Evolutionary conservation across 495 filamentous ascomycete genomes (phyloP).

Genomic region (Aspergillus avenaceus): DNA sequence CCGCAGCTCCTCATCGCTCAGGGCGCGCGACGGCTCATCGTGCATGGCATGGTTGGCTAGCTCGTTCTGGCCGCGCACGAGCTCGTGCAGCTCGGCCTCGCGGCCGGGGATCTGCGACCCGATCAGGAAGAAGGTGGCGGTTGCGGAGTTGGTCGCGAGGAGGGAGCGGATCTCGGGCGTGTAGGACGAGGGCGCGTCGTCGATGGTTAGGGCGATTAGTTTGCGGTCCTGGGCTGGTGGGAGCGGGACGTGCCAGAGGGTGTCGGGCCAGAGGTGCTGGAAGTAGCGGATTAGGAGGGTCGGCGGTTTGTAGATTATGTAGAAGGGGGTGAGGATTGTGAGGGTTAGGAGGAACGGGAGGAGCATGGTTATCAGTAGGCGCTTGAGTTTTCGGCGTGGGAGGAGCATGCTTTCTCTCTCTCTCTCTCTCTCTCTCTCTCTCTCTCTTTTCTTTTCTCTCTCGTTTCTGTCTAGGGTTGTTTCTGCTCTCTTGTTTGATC

Average conservation of each 20-base stretch:
- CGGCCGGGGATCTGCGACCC: constrained; percentile 65
- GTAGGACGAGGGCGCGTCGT: constrained; percentile 73
- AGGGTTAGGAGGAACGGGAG: constrained; percentile 39
- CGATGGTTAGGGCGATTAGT: constrained; percentile 75
- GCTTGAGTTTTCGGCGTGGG: constrained; percentile 31
- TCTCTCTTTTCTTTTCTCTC: not conserved
- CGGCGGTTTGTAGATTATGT: constrained; percentile 73
- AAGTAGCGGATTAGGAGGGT: constrained; percentile 60
- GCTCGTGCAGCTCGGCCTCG: constrained; percentile 53
- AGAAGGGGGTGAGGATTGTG: constrained; percentile 53
- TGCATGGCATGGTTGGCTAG: constrained; percentile 83
- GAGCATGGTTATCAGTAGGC: constrained; percentile 50
- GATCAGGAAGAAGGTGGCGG: constrained; percentile 77
- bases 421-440: not conserved
- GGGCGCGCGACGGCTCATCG: constrained; percentile 64
- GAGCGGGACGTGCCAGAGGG: constrained; percentile 62
- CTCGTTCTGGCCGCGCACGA: constrained; percentile 64
- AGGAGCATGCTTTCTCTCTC: constrained; percentile 31
- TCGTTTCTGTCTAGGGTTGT: too few relatives aligned
- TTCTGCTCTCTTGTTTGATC: not conserved
- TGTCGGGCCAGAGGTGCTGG: constrained; percentile 65
- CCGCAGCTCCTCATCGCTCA: constrained; percentile 30
- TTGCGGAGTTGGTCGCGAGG: constrained; percentile 52
- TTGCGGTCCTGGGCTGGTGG: constrained; percentile 31
- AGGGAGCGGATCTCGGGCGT: constrained; percentile 67